Base-by-base conservation (phyloP, 2,329 filamentous ascomycete genomes). In the Phaeoacremonium minimum region DNA sequence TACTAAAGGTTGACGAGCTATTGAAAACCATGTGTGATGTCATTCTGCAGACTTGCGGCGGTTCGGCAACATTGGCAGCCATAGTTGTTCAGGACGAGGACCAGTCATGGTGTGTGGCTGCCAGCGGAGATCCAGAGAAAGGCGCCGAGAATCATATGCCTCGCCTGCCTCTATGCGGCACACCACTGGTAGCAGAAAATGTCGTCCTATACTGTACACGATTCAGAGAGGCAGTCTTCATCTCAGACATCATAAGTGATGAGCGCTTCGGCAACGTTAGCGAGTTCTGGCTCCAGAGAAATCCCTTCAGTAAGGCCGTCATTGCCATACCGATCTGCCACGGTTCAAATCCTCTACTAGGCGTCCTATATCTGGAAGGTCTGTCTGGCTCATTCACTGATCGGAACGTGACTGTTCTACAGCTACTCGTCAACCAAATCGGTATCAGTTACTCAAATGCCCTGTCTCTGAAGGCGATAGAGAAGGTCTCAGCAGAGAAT, bases 1-100 rank as follows among this genome's bases (percentile, higher is more conserved):
- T 89, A 34, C 61, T 91, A 9, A 76, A 85, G 45, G 77, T 90
- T 11, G 85, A 90, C 45, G 76, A 83, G 48, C 70, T 91, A 4
- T 71, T 90, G 42, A 81, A 83, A 50, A 89, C 85, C 29, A 87
- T 91, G 79, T 87, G 84, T 47, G 80, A 87, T 43, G 86, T 90
- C 43, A 87, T 90, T 33, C 60, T 90, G 17, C 83, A 89, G 47
- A 87, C 83, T 1, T 88, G 84, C 35, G 85, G 84, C 28, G 76
- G 77, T 19, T 71, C 77, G 7, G 84, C 83, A 7, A 83, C 83
- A 3, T 67, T 84, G 6, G 85, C 83, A 14, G 85, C 83, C 12
- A 85, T 91, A 36, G 72, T 88, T 15, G 78, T 88, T 7, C 80
- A 86, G 48, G 83, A 86, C 38, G 75, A 80, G 31, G 75, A 76